A percentile compares a stretch with the other conserved stretches of the same genome.
Evolutionary conservation across 2,329 filamentous ascomycete species (phyloP).

Genomic region (Paradendryphiella salina): DNA sequence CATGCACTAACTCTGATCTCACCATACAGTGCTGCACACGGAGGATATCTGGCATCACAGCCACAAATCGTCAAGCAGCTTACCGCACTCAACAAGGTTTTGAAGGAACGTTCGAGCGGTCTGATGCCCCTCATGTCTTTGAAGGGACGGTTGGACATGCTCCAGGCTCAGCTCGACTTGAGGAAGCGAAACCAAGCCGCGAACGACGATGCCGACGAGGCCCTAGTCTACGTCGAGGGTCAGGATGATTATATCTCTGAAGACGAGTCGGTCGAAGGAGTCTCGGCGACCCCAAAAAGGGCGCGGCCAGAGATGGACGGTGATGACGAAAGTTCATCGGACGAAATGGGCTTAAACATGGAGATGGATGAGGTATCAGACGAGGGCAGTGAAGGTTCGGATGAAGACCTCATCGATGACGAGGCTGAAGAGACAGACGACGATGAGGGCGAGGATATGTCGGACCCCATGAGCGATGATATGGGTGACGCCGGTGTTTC

Average conservation of each 20-base stretch:
- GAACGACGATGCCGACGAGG: conserved; percentile 67
- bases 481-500: conserved; percentile 51
- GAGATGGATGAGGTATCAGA: conserved; percentile 47
- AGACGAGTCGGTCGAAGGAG: conserved; percentile 51
- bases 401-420: conserved; percentile 55
- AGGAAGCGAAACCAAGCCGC: conserved; percentile 67
- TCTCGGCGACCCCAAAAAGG: conserved; percentile 29
- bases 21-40: conserved; percentile 67
- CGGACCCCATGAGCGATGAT: conserved; percentile 53
- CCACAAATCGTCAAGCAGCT: conserved; percentile 80
- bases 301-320: conserved; percentile 30
- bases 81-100: conserved; percentile 77
- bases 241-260: conserved; percentile 63
- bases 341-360: conserved; percentile 61
- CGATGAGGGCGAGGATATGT: conserved; percentile 53
- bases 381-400: conserved; percentile 50
- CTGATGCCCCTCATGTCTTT: conserved; percentile 81
- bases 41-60: conserved; percentile 84
- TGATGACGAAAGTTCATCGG: conserved; percentile 53
- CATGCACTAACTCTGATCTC: not conserved
- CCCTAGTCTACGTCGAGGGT: conserved; percentile 84
- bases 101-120: conserved; percentile 82
- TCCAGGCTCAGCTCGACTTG: conserved; percentile 85
- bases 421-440: conserved; percentile 56
- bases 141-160: conserved; percentile 94